A percentile compares a stretch with the other conserved stretches of the same genome.
phyloP scores from a whole-genome alignment of 192 early-diverging fungal species.

The Rhizoclosmatium sp. region DNA sequence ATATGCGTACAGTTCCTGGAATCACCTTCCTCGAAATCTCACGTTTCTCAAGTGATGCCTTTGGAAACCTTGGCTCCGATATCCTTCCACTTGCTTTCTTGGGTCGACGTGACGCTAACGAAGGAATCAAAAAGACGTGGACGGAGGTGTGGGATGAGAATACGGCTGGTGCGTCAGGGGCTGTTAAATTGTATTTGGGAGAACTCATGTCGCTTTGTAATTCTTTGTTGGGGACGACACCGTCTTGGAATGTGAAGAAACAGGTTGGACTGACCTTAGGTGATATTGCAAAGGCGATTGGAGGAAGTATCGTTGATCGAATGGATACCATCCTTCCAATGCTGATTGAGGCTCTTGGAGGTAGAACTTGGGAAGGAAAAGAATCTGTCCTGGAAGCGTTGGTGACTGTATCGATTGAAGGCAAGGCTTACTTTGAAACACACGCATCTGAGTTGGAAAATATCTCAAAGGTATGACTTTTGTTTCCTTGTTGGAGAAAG shows the following conservation, averaged over 20 bases:
- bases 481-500: conserved; percentile 39
- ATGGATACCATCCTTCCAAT: conserved; percentile 65
- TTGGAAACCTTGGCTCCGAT: conserved; percentile 59
- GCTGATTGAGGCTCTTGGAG: conserved; percentile 66
- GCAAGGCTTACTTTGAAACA: conserved; percentile 60
- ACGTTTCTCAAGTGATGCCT: conserved; percentile 66
- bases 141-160: conserved; percentile 79
- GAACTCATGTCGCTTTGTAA: conserved; percentile 70
- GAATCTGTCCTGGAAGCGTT: conserved; percentile 75
- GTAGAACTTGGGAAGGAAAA: conserved; percentile 85
- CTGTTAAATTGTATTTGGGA: conserved; percentile 67
- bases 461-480: conserved; percentile 18
- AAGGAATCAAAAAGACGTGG: conserved; percentile 69
- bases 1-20: conserved; percentile 72
- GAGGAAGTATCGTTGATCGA: conserved; percentile 49
- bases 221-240: conserved; percentile 58
- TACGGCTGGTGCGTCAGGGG: conserved; percentile 67
- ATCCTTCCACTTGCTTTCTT: conserved; percentile 77
- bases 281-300: conserved; percentile 64
- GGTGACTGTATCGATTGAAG: conserved; percentile 58
- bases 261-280: conserved; percentile 73
- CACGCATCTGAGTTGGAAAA: conserved; percentile 47
- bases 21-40: conserved; percentile 74
- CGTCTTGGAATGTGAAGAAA: conserved; percentile 82
- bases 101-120: conserved; percentile 70